A percentile compares a stretch with the other conserved stretches of the same genome.
Evolutionary conservation across 176 grass and related monocot species (phyloP).

Genomic region (Phoenix dactylifera): DNA sequence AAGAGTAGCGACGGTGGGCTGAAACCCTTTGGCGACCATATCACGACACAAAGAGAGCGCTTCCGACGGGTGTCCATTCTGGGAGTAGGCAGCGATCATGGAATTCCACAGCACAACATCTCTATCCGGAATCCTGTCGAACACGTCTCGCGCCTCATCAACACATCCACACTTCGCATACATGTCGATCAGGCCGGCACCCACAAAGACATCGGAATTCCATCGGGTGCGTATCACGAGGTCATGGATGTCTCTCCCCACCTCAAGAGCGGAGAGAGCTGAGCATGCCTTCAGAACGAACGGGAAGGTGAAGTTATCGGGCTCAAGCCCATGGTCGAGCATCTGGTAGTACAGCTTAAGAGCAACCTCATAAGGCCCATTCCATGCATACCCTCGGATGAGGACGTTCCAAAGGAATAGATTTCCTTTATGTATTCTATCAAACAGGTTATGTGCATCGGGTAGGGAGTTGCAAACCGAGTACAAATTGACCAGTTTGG

Average conservation of each 20-base stretch:
- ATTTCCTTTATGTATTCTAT: constrained; percentile 49
- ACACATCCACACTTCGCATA: constrained; percentile 61
- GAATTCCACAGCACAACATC: constrained; percentile 63
- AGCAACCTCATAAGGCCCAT: constrained; percentile 34
- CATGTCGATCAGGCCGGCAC: constrained; percentile 47
- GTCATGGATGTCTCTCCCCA: constrained; percentile 37
- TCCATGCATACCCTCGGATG: constrained; percentile 46
- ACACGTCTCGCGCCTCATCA: constrained; percentile 35
- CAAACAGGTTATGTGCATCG: constrained; percentile 42
- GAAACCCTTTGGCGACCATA: constrained; percentile 34
- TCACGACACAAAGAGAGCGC: constrained; percentile 39
- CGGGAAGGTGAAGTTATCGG: constrained; percentile 61
- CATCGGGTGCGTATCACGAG: constrained; percentile 19
- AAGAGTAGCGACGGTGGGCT: constrained; percentile 40
- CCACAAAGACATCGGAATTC: constrained; percentile 43
- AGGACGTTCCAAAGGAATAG: constrained; percentile 70
- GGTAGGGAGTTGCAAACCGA: constrained; percentile 23
- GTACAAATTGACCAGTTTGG: constrained; percentile 47
- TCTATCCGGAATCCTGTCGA: constrained; percentile 26
- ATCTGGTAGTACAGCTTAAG: constrained; percentile 42
- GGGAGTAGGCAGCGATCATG: constrained; percentile 56
- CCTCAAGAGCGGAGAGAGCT: constrained; percentile 26
- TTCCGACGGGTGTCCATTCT: constrained; percentile 46
- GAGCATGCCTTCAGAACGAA: constrained; percentile 64
- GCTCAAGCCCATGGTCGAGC: constrained; percentile 27